Base-by-base conservation (phyloP, 257 asterid species). In the Przewalskia tangutica region DNA sequence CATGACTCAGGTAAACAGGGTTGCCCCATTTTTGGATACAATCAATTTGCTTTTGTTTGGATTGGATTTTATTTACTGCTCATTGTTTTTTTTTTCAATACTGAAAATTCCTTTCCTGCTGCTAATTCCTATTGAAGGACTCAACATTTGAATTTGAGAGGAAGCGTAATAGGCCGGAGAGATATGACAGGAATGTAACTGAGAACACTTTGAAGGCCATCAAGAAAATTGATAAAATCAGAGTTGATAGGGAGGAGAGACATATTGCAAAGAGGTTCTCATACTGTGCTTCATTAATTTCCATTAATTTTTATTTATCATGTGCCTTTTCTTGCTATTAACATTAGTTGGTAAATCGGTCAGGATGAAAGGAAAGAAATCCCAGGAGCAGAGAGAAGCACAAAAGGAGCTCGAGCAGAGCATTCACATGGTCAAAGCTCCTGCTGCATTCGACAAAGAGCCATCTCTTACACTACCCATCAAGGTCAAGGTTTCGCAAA, bases 71-170 rank as follows among this genome's bases (percentile, higher is more conserved):
- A 3, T 13, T 48, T 13, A 34, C 48, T 32, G 38, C 2, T 8
- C 36, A 0, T n/a, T 46, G 11, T 20, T 60, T 0, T 36, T 18
- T 38, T 27, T 40, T 60, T 0, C n/a, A n/a, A n/a, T n/a, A n/a
- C n/a, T n/a, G n/a, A n/a, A n/a, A n/a, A n/a, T 67, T 70, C n/a
- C n/a, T n/a, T 20, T 81, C 8, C 18, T 80, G 12, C 82, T 48
- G 20, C 34, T 27, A 11, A 32, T 71, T 38, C 14, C 80, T 77
- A 70, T 83, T 79, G 16, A 65, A 95, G 99, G 99, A 96, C 85
- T 79, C 97, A n/a, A 96, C 98, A 44, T 94, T 96, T 81, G 98
- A 95, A 86, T 92, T 95, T 51, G 98, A 93, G 93, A 93, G 97
- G 84, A 95, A 93, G 84, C 82, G 97, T 34, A 93, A 95, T 65